Conservation (phyloP, 331 rosid genomes). For the Phaseolus coccineus region DNA sequence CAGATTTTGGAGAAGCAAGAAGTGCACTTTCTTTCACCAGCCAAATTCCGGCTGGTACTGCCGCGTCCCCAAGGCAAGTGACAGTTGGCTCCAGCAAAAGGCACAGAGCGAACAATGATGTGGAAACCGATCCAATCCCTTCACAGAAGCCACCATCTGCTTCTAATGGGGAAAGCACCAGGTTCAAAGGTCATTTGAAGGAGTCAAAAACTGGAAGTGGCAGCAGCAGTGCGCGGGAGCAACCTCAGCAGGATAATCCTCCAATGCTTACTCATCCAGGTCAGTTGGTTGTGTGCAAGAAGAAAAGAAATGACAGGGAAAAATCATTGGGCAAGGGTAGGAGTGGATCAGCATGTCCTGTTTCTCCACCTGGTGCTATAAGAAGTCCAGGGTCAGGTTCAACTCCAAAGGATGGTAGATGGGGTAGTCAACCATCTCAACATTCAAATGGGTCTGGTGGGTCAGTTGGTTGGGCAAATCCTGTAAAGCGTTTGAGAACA, state of each 20-base stretch:
- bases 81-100: constrained; percentile 68
- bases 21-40: constrained; percentile 67
- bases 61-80: constrained; percentile 62
- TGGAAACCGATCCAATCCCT: constrained; percentile 61
- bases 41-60: constrained; percentile 50
- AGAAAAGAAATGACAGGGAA: constrained; percentile 91
- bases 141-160: constrained; percentile 60
- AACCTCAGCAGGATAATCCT: constrained; percentile 68
- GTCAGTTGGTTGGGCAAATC: constrained; percentile 92
- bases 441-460: constrained; percentile 62
- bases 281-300: constrained; percentile 92
- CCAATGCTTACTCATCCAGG: constrained; percentile 87
- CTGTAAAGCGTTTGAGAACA: constrained; percentile 85
- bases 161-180: constrained; percentile 59
- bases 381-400: constrained; percentile 73
- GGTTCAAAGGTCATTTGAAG: constrained; percentile 68
- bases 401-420: constrained; percentile 59
- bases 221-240: constrained; percentile 62
- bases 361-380: constrained; percentile 69
- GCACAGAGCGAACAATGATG: constrained; percentile 62
- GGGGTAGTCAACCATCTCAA: constrained; percentile 62
- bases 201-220: constrained; percentile 74
- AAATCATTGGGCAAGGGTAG: constrained; percentile 67
- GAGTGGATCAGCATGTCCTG: constrained; percentile 69
- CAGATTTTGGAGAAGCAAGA: constrained; percentile 81